Percentiles rank a stretch among this genome's conserved stretches.
Conservation (phyloP, 176 grass and related monocot genomes). For the Areca catechu region DNA sequence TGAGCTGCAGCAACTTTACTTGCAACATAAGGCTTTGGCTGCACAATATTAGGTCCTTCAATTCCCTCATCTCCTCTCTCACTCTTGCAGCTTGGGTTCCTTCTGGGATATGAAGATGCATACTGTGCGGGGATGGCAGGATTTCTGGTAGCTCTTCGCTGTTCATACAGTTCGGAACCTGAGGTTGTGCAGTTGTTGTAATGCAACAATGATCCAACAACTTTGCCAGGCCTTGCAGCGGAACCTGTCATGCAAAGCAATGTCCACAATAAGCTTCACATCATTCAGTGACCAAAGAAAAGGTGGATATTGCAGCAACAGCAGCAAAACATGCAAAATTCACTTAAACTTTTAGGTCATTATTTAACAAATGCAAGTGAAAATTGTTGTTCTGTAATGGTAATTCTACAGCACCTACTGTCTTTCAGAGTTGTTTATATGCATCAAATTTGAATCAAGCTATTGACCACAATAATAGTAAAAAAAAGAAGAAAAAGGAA, state of each 20-base stretch:
- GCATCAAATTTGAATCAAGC: too few relatives aligned
- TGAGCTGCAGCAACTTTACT: constrained; percentile 54
- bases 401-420: too few relatives aligned
- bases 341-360: too few relatives aligned
- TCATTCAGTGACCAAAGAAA: too few relatives aligned
- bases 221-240: constrained; percentile 52
- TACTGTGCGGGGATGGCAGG: constrained; percentile 34
- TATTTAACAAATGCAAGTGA: too few relatives aligned
- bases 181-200: constrained; percentile 30
- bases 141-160: constrained; percentile 42
- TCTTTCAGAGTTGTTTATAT: too few relatives aligned
- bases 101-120: constrained; percentile 63
- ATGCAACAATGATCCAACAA: constrained; percentile 31
- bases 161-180: constrained; percentile 43
- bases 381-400: too few relatives aligned
- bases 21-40: constrained; percentile 41
- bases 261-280: too few relatives aligned
- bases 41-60: constrained; percentile 2
- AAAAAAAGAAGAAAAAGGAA: too few relatives aligned
- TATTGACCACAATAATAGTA: too few relatives aligned
- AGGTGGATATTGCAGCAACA: too few relatives aligned
- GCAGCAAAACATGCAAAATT: too few relatives aligned
- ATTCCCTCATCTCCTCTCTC: constrained; percentile 70
- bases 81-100: constrained; percentile 67
- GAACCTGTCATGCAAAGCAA: constrained; percentile 35